Evolutionary conservation across 306 rosid genomes (phyloP), one percentile per base, ranked within the genome.

Genomic region (Lathyrus tuberosus): DNA sequence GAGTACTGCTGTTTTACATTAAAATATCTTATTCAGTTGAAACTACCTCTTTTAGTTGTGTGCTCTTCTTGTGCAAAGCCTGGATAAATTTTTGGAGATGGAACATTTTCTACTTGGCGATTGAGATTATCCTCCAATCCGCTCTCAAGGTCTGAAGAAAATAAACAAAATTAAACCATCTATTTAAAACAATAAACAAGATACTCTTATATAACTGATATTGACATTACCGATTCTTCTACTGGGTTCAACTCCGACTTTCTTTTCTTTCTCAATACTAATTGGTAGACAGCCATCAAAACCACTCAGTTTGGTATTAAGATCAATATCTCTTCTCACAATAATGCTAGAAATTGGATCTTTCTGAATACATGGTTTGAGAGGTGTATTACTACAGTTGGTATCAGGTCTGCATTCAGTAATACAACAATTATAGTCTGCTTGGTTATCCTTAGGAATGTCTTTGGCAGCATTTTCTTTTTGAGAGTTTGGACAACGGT

Each of bases 251-350:
- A 52, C 85, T 68, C 82, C 84, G 62, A 46, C 68, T 52, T 75
- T 75, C 70, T 74, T 82, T 69, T 75, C 82, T 76, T 72, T 86
- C 81, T 82, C 89, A 64, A 77, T 68, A 71, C 58, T 67, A 72
- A 61, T 16, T 46, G 80, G 77, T 37, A 72, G 40, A 77, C 52
- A 72, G 78, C 68, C 86, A 51, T 69, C 62, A 42, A 69, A 78
- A 28, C 71, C 62, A 67, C 76, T 73, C 75, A 75, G 73, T 62
- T 69, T 52, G 13, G 76, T 61, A 76, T 79, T 77, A 70, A 75
- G 89, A 75, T 81, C 88, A 49, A 72, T 76, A 15, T 74, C 72
- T 51, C 67, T 79, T 78, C 85, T 84, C 82, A 76, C 84, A 52
- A 59, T 56, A 70, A 77, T 18, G 57, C 71, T 85, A 20, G 73